Evolutionary conservation across 495 filamentous ascomycete species (phyloP), one percentile per base, ranked within the genome.

Genomic region (Lasiosphaeria hispida): DNA sequence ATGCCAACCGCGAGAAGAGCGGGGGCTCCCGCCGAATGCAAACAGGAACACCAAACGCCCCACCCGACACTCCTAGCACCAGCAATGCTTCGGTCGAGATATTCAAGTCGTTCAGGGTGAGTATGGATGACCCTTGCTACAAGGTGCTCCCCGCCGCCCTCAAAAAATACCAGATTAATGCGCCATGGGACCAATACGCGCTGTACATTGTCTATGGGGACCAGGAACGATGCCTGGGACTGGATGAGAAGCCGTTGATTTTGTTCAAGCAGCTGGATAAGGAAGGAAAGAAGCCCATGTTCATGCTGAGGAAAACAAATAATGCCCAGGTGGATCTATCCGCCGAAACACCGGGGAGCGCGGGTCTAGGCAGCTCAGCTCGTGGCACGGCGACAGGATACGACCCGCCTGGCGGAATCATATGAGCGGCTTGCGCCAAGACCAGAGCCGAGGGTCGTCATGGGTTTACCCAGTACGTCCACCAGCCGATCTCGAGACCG

Each of bases 241-340:
- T 96, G 56, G 87, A 97, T 37, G 94, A 98, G 74, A 90, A 92
- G 65, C 94, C 94, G 18, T 79, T 98, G 41, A 91, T 96, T 55
- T 76, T 98, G 57, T 98, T 98, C 78, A 98, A 98, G 76, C 92
- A 97, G 65, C 77, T 97, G 43, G 92, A 96, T 69, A 90, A 88
- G 64, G 94, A 98, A 74, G 95, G 95, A 10, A 86, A 91, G 71
- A 98, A 98, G 68, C 94, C 94, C 35, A 97, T 98, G 94, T 98
- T 97, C 68, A 98, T 98, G 94, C 73, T 98, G 40, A 77, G 94
- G 48, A 90, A 89, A 72, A 82, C 78, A 17, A 80, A 76, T 49
- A 73, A 77, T 33, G 76, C 71, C 6, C 73, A 73, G 51, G 69
- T 66, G 6, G 75, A 76, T 23, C 33, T 53, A 8, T 60, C 63